Evolutionary conservation across 805 yeast species (phyloP), one percentile per base, ranked within the genome.

Genomic region (Metschnikowia drakensbergensis): DNA sequence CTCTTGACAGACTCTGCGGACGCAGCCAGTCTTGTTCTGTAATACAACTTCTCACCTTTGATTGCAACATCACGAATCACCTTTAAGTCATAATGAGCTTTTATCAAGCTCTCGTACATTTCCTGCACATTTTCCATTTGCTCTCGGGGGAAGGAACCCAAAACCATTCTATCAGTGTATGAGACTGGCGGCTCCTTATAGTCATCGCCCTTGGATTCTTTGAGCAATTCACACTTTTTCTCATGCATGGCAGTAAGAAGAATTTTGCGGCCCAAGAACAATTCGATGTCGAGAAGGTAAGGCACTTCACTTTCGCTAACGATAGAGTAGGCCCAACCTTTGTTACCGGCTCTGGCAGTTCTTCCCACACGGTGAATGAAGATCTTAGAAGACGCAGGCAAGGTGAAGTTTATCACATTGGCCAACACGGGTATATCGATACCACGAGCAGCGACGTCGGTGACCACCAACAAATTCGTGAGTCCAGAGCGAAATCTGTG

Each of bases 381-480:
- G 50, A 92, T 86, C 67, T 95, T 94, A 3, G 97, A 89, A 1
- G 95, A 84, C 1, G 89, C 86, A 8, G 98, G 98, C 51, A 94
- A 75, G 1, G 96, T 82, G 67, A 80, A 94, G 66, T 94, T 94
- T 57, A 94, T 79, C 46, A 94, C 99, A 62, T 95, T 91, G 5
- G 98, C 96, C 62, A 94, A 78, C 48, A 94, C 83, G 0, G 99
- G 99, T 55, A 94, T 88, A 81, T 95, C 99, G 53, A 94, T 90
- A 83, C 99, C 99, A 75, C 99, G 84, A 1, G 99, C 99, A 26
- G 96, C 96, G 54, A 88, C 98, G 74, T 94, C 99, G 1, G 99
- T 94, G 47, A 94, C 99, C 7, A 94, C 97, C 64, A 94, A 68
- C n/a, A 94, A 65, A 29, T 87, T 82, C 4, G 97, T 82, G 40